Base-by-base conservation (phyloP, 495 filamentous ascomycete species). In the Penicillium subrubescens region DNA sequence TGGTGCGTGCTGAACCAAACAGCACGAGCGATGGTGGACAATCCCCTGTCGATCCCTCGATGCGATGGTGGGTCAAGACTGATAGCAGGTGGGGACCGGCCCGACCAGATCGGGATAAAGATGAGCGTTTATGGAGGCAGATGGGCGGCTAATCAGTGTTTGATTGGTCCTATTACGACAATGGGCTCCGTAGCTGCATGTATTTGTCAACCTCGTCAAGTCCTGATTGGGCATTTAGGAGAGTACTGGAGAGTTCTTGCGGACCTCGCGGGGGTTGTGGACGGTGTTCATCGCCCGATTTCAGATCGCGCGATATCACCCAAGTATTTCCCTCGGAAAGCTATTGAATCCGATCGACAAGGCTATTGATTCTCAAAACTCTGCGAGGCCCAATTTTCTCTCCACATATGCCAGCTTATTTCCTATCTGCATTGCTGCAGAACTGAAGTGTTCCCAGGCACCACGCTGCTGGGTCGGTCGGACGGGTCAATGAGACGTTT, bases 1-100 rank as follows among this genome's bases (percentile, higher is more conserved):
- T 52, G 48, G 48, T 27, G 48, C 48, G 25, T 52, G 48, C 48
- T 27, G 27, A 12, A 52, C 25, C 48, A 52, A 29, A 31, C 25
- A 52, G 25, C 48, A 52, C 48, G 48, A 52, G 53, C 35, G 17
- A 19, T 27, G 23, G 55, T 1, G 19, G 37, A 17, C 34, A 25
- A 27, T 41, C 56, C 21, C 56, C 35, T 58, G 56, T 58, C 35
- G 56, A 58, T 58, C 56, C 27, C 37, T 43, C 56, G 56, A 56
- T 56, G 56, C 21, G 21, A 39, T 57, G 34, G 23, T 27, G 39
- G 39, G 25, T 21, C 35, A 58, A 58, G 35, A 31, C 12, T 43
- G 56, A 33, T 27, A 44, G 35, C 21, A 5, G 15, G 56, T 58
- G 56, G 56, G n/a, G 37, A 41, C 56, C 29, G 3, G 53, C 35